Evolutionary conservation across 1,139 yeast genomes (phyloP).

Genomic region (Eremothecium coryli): DNA sequence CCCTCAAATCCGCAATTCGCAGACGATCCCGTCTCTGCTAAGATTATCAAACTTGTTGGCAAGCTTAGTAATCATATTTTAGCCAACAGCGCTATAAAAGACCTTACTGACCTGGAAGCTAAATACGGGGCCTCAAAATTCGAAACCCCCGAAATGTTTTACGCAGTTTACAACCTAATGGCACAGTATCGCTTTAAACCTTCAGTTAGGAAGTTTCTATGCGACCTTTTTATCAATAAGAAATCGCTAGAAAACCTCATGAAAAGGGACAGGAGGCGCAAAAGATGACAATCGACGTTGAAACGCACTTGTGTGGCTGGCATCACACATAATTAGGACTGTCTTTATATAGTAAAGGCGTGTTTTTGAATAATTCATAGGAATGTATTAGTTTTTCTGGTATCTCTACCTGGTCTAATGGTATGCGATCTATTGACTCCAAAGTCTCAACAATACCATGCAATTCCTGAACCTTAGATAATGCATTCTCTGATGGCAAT

Average conservation of each 20-base stretch:
- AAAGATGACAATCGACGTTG: neutral
- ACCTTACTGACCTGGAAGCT: slow-evolving; percentile 47
- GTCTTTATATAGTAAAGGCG: slow-evolving; percentile 27
- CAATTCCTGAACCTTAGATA: slow-evolving; percentile 20
- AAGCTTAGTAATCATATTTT: slow-evolving; percentile 55
- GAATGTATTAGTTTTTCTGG: slow-evolving; percentile 24
- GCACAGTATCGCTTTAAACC: slow-evolving; percentile 61
- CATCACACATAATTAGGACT: neutral
- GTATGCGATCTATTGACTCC: slow-evolving; percentile 10
- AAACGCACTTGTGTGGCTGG: neutral
- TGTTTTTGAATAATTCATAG: slow-evolving; percentile 21
- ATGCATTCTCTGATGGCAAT: slow-evolving; percentile 14
- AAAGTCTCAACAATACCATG: slow-evolving; percentile 20
- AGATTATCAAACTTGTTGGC: slow-evolving; percentile 48
- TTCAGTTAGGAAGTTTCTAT: slow-evolving; percentile 54
- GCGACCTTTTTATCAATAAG: slow-evolving; percentile 56
- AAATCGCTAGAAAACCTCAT: slow-evolving; percentile 47
- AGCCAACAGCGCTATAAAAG: slow-evolving; percentile 57
- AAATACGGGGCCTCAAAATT: slow-evolving; percentile 45
- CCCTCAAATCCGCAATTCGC: slow-evolving; percentile 1
- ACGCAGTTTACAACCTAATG: slow-evolving; percentile 51
- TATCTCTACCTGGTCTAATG: slow-evolving; percentile 13
- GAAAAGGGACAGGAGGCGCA: slow-evolving; percentile 34
- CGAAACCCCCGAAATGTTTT: slow-evolving; percentile 47
- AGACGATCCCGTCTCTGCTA: slow-evolving; percentile 37